Conservation (phyloP, 345 rosid genomes). For the Alliaria petiolata region DNA sequence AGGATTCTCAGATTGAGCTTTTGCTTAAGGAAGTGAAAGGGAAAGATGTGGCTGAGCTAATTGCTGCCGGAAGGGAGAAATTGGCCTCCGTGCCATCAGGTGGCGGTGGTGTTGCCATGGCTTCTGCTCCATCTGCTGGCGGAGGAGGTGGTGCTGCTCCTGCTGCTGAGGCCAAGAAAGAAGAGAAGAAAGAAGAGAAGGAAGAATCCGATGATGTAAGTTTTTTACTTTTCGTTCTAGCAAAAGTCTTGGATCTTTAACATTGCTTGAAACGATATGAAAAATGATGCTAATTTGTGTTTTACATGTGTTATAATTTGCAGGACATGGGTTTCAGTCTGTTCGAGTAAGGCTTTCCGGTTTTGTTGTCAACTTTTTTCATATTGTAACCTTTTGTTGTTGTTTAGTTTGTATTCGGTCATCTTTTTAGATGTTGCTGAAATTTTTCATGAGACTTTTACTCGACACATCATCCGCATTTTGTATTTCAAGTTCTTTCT, state of each 20-base stretch:
- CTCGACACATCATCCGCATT: background rate
- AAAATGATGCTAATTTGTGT: background rate
- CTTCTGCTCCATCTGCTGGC: constrained; percentile 37
- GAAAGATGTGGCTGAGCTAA: constrained; percentile 65
- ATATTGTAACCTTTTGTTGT: background rate
- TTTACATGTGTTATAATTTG: background rate
- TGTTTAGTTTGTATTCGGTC: constrained; percentile 1
- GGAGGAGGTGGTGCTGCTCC: constrained; percentile 39
- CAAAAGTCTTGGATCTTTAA: background rate
- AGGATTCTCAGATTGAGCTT: constrained; percentile 54
- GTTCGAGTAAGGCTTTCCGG: constrained; percentile 36
- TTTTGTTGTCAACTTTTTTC: constrained; percentile 7
- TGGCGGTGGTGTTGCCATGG: constrained; percentile 48
- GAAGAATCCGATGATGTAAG: constrained; percentile 86
- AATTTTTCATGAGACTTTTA: background rate
- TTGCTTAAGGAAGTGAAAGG: constrained; percentile 62
- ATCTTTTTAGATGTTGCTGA: background rate
- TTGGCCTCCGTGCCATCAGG: constrained; percentile 69
- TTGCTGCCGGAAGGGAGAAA: constrained; percentile 86
- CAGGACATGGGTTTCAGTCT: constrained; percentile 70
- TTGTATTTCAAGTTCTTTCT: background rate
- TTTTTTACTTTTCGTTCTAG: background rate
- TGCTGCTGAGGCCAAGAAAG: constrained; percentile 73
- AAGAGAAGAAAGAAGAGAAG: constrained; percentile 72
- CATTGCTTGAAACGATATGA: background rate